Evolutionary conservation across 306 rosid species (phyloP).

Genomic region (Mucuna pruriens): DNA sequence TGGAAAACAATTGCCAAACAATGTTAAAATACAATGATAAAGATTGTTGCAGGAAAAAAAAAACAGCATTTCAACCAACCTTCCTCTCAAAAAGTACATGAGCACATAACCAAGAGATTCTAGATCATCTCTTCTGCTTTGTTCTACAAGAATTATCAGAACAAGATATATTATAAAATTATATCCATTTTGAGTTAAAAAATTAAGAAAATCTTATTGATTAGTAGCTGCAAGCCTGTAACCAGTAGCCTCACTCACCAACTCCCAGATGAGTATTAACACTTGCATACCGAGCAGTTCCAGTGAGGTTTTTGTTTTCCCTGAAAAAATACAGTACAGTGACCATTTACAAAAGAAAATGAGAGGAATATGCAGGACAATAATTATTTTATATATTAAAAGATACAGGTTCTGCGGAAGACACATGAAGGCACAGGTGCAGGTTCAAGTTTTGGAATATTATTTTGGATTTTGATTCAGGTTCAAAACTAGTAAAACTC

Average conservation of each 20-base stretch:
- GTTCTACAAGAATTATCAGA: conserved; percentile 67
- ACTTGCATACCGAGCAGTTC: conserved; percentile 99
- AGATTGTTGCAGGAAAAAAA: conserved; percentile 11
- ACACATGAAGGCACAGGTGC: not conserved
- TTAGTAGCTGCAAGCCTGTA: conserved; percentile 32
- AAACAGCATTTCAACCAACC: conserved; percentile 54
- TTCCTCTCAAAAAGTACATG: conserved; percentile 98
- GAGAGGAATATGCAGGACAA: conserved; percentile 13
- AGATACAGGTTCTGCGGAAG: conserved; percentile 11
- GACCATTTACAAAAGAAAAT: conserved; percentile 6
- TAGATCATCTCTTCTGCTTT: conserved; percentile 99
- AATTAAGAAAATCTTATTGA: conserved; percentile 27
- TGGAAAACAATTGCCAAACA: conserved; percentile 47
- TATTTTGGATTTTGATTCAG: conserved; percentile 18
- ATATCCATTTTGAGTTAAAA: not conserved
- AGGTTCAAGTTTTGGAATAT: conserved; percentile 14
- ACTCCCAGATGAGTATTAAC: conserved; percentile 98
- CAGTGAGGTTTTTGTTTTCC: conserved; percentile 99
- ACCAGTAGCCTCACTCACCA: conserved; percentile 62
- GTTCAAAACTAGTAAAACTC: conserved; percentile 34
- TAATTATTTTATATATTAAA: not conserved
- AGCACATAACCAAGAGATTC: conserved; percentile 98
- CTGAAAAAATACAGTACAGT: conserved; percentile 46
- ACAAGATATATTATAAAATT: not conserved
- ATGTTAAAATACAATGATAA: conserved; percentile 33